Conservation (phyloP, 768 basidiomycete genomes). For the Podaxis sp. region DNA sequence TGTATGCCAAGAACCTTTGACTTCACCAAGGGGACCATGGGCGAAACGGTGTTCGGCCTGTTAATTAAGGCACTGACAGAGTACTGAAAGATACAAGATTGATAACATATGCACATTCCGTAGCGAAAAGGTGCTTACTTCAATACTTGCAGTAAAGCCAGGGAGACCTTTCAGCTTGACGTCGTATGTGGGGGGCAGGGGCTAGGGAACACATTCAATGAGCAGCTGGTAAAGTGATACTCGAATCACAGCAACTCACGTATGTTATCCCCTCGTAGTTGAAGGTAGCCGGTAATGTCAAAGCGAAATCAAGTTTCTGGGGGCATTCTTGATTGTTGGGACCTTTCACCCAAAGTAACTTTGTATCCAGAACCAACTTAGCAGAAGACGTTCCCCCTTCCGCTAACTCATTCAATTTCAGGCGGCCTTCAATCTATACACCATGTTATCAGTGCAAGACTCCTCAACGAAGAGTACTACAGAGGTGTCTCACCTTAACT, state of each 20-base stretch:
- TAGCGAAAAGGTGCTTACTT: slow-evolving; percentile 29
- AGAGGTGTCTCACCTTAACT: slow-evolving; percentile 47
- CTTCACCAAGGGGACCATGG: slow-evolving; percentile 43
- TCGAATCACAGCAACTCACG: slow-evolving; percentile 39
- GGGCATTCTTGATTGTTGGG: slow-evolving; percentile 48
- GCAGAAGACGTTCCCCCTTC: slow-evolving; percentile 60
- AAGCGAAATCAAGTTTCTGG: slow-evolving; percentile 47
- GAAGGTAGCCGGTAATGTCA: slow-evolving; percentile 61
- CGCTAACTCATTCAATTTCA: slow-evolving; percentile 61
- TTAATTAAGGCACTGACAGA: slow-evolving; percentile 51
- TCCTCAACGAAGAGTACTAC: slow-evolving; percentile 10
- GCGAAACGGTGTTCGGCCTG: slow-evolving; percentile 44
- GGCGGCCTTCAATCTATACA: slow-evolving; percentile 57
- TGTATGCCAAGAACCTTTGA: slow-evolving; percentile 52
- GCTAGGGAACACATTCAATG: slow-evolving; percentile 35
- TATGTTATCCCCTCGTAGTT: slow-evolving; percentile 53
- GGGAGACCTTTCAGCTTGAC: slow-evolving; percentile 71
- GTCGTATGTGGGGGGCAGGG: slow-evolving; percentile 69
- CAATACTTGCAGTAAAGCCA: slow-evolving; percentile 66
- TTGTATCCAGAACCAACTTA: slow-evolving; percentile 51
- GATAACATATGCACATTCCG: background rate
- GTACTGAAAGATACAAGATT: slow-evolving; percentile 39
- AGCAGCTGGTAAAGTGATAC: background rate
- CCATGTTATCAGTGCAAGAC: slow-evolving; percentile 6
- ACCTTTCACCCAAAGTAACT: slow-evolving; percentile 59